Percentiles rank a stretch among this genome's conserved stretches.
Conservation (phyloP, 1,284 basidiomycete species). For the Porodaedalea pini region DNA sequence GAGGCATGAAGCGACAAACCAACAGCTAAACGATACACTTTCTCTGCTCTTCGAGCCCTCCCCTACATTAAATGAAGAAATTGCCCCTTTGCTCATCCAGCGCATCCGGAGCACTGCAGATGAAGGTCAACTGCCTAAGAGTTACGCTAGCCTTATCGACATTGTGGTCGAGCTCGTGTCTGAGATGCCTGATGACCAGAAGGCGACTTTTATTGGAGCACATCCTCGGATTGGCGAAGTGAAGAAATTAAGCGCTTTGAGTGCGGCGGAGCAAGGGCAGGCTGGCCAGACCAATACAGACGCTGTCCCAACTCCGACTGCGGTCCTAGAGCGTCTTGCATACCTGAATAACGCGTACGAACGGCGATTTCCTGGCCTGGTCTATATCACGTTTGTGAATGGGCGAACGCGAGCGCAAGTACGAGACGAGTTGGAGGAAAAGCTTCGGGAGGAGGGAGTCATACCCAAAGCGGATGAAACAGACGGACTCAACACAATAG, state of each 20-base stretch:
- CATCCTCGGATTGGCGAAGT: slow-evolving; percentile 89
- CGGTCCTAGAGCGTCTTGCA: slow-evolving; percentile 56
- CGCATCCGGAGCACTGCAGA: slow-evolving; percentile 22
- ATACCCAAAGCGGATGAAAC: slow-evolving; percentile 37
- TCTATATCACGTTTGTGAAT: slow-evolving; percentile 91
- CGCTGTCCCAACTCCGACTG: slow-evolving; percentile 50
- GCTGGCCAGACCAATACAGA: slow-evolving; percentile 18
- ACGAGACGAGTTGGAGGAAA: slow-evolving; percentile 74
- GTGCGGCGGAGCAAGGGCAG: slow-evolving; percentile 72
- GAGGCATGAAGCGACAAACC: neutral
- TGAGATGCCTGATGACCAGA: slow-evolving; percentile 54
- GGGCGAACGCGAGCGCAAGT: slow-evolving; percentile 71
- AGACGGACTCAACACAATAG: slow-evolving; percentile 22
- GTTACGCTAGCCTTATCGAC: slow-evolving; percentile 63
- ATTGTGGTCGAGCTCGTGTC: slow-evolving; percentile 49
- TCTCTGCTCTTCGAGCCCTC: slow-evolving; percentile 70
- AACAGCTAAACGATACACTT: slow-evolving; percentile 27
- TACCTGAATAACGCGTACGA: slow-evolving; percentile 80
- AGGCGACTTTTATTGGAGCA: slow-evolving; percentile 70
- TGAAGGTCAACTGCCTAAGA: neutral
- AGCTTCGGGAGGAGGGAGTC: slow-evolving; percentile 46
- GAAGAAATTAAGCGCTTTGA: slow-evolving; percentile 66
- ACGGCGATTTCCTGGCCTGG: slow-evolving; percentile 63
- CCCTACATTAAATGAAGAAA: slow-evolving; percentile 47
- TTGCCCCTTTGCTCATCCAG: slow-evolving; percentile 54